These are phyloP conservation scores for Avena insularis DNA, from an alignment of 176 grass and related monocot species.

Conservation along the genomic window DNA sequence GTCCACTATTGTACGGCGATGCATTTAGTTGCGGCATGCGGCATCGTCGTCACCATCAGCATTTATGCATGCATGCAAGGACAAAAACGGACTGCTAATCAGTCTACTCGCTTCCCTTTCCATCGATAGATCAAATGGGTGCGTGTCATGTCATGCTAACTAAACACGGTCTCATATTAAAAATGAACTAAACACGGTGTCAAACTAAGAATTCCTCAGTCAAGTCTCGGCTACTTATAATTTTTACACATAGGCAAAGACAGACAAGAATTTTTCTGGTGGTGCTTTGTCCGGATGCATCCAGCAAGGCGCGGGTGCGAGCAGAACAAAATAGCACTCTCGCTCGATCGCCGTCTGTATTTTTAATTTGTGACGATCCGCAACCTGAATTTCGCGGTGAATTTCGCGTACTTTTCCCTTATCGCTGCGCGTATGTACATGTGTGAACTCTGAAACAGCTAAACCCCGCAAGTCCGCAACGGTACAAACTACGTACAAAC, in stretches of 20 bases:
- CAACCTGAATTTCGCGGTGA: no score
- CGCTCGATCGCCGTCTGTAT: neutral
- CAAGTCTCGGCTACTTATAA: neutral
- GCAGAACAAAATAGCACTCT: neutral
- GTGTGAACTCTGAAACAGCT: neutral
- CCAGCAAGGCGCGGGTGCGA: neutral
- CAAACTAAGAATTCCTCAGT: neutral
- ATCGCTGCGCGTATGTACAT: neutral
- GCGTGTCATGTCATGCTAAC: constrained; percentile 2
- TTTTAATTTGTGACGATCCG: no score
- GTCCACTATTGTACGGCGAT: neutral
- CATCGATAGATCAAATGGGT: neutral
- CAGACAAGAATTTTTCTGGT: neutral
- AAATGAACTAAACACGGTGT: neutral
- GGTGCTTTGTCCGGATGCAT: constrained; percentile 12
- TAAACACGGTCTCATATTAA: neutral
- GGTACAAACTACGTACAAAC: neutral
- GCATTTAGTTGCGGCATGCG: neutral
- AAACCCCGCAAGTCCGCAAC: neutral
- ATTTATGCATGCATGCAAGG: constrained; percentile 25
- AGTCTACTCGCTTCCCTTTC: neutral
- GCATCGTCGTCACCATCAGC: neutral
- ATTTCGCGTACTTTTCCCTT: neutral
- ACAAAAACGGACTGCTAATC: constrained; percentile 25
- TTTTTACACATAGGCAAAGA: neutral